Evolutionary conservation across 2,329 filamentous ascomycete genomes (phyloP).

Genomic region (Trichocomaceae sp.): DNA sequence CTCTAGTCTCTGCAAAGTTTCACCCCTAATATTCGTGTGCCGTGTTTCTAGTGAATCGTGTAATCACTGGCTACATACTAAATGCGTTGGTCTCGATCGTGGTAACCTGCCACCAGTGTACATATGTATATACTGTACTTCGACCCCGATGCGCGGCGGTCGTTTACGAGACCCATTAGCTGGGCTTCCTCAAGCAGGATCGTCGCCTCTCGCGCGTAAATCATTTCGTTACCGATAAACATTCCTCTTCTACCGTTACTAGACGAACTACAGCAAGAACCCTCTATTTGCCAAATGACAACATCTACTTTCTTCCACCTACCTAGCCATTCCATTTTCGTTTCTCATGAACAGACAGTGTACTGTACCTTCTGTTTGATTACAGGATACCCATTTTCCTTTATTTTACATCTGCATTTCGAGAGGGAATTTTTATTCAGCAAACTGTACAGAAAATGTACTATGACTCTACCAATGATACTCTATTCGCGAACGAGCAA

Average conservation of each 20-base stretch:
- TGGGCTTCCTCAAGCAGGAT: slow-evolving; percentile 26
- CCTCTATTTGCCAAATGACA: neutral
- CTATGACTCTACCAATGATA: neutral
- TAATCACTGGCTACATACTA: slow-evolving; percentile 56
- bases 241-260: neutral
- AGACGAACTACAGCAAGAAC: neutral
- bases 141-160: slow-evolving; percentile 36
- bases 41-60: slow-evolving; percentile 50
- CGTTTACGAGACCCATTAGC: slow-evolving; percentile 30
- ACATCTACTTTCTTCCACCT: neutral
- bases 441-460: slow-evolving; percentile 7
- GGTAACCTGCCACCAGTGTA: slow-evolving; percentile 44
- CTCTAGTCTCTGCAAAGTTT: neutral
- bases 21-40: neutral
- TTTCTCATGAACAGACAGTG: neutral
- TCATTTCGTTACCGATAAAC: slow-evolving; percentile 32
- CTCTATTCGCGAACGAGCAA: neutral
- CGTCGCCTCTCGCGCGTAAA: slow-evolving; percentile 39
- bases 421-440: neutral
- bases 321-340: neutral
- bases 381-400: slow-evolving; percentile 11
- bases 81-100: slow-evolving; percentile 50
- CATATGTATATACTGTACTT: slow-evolving; percentile 47
- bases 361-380: slow-evolving; percentile 4
- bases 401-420: neutral